Base-by-base conservation (phyloP, 2,329 filamentous ascomycete species). In the Furcasterigmium furcatum region DNA sequence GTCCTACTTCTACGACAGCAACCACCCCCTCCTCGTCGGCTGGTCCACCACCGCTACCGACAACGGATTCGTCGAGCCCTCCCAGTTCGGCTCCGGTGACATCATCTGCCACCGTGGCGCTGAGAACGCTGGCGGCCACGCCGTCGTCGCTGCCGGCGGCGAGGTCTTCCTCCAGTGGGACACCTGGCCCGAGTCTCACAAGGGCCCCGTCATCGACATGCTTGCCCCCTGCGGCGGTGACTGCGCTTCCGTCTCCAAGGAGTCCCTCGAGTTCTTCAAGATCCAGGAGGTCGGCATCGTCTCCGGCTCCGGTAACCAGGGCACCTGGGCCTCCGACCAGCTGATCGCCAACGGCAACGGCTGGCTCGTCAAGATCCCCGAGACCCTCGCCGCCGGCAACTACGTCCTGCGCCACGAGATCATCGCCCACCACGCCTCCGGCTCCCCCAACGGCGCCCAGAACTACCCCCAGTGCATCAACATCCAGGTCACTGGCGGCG, bases 161-260 rank as follows among this genome's bases (percentile, higher is more conserved):
- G 70, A 69, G 10, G 62, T 87, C 51, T 68, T 77, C 49, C 65
- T 88, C 40, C 71, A 80, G 54, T 87, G 84, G 84, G 79, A 73
- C 46, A 68, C 68, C n/a, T 87, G 84, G 84, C 82, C 83, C 13
- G 70, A 76, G 8, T 76, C 72, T 46, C 74, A 88, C 66, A 73
- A 83, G 53, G 80, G 80, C 3, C 80, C 80, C 13, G 73, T 84
- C 52, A 72, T 83, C 52, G 75, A 75, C 58, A 84, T 84, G 66
- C 65, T 84, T 24, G 81, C 81, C 46, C 71, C 72, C 53, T 78
- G 75, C 62, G 67, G 71, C 45, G 29, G 22, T n/a, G 75, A 80
- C 57, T 83, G 77, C 58, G 63, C 70, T 27, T 63, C 63, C 9
- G 73, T 74, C 46, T 71, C 74, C 63, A 76, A 79, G 64, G 60